Percentiles rank a stretch among this genome's conserved stretches.
These are phyloP conservation scores for Penicillium sp. DNA, from an alignment of 2,329 filamentous ascomycete genomes.

Conservation along the genomic window DNA sequence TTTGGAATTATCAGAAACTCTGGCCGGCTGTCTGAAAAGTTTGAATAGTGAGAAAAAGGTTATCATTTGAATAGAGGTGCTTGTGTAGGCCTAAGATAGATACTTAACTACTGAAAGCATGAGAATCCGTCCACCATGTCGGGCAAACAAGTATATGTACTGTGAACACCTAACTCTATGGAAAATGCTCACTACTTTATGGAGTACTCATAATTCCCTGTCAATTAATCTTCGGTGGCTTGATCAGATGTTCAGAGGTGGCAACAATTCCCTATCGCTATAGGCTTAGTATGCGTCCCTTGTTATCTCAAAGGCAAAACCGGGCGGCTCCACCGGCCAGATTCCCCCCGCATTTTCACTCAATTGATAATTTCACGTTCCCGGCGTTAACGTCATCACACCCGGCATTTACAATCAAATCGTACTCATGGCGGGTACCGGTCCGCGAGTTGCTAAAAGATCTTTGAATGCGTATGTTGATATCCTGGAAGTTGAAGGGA, in stretches of 20 bases:
- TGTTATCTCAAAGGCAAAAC: neutral
- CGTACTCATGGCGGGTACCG: slow-evolving; percentile 27
- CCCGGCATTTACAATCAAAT: slow-evolving; percentile 9
- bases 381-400: slow-evolving; percentile 9
- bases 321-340: slow-evolving; percentile 13
- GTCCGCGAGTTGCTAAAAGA: slow-evolving; percentile 39
- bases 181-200: neutral
- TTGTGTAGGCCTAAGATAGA: neutral
- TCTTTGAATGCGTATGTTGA: slow-evolving; percentile 40
- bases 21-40: neutral
- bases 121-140: neutral
- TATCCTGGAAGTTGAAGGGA: neutral
- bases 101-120: neutral
- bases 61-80: neutral
- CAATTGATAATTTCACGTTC: slow-evolving; percentile 11
- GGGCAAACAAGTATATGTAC: neutral
- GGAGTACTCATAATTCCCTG: neutral
- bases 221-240: neutral
- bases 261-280: neutral
- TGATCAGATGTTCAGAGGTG: neutral
- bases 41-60: too few relatives aligned
- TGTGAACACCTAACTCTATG: neutral
- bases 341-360: slow-evolving; percentile 20
- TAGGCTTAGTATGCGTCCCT: neutral
- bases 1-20: neutral